phyloP scores from a whole-genome alignment of 371 early-diverging fungal genomes.

The Amoeboaphelidium protococcarum region DNA sequence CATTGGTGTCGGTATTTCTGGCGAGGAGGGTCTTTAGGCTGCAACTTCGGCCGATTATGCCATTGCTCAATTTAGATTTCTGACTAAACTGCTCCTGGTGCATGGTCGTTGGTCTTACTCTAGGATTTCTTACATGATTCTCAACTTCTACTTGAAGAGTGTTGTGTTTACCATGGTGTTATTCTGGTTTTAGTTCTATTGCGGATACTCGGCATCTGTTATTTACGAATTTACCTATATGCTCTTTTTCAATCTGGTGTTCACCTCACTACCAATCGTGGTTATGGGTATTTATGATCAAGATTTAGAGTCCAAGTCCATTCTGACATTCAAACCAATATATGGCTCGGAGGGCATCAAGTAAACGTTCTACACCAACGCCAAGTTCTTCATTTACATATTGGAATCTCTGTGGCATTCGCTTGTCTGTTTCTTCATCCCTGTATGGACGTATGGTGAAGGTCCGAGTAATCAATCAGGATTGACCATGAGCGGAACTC shows the following conservation, averaged over 20 bases:
- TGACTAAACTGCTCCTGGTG: slow-evolving; percentile 4
- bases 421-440: no score
- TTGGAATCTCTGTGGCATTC: no score
- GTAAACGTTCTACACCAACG: no score
- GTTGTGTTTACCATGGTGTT: background rate
- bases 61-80: slow-evolving; percentile 9
- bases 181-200: background rate
- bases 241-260: background rate
- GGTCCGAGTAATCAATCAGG: no score
- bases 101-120: slow-evolving; percentile 4
- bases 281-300: slow-evolving; percentile 14
- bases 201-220: background rate
- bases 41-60: slow-evolving; percentile 15
- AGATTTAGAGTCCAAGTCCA: slow-evolving; percentile 5
- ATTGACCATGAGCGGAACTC: no score
- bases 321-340: no score
- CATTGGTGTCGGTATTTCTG: slow-evolving; percentile 18
- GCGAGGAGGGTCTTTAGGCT: slow-evolving; percentile 20
- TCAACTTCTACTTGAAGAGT: slow-evolving; percentile 1
- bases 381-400: no score
- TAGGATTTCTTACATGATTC: background rate
- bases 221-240: background rate
- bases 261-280: background rate
- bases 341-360: no score
- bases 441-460: no score